Percentiles rank a stretch among this genome's conserved stretches.
Conservation (phyloP, 148 eudicot species). For the Nyssa sinensis region DNA sequence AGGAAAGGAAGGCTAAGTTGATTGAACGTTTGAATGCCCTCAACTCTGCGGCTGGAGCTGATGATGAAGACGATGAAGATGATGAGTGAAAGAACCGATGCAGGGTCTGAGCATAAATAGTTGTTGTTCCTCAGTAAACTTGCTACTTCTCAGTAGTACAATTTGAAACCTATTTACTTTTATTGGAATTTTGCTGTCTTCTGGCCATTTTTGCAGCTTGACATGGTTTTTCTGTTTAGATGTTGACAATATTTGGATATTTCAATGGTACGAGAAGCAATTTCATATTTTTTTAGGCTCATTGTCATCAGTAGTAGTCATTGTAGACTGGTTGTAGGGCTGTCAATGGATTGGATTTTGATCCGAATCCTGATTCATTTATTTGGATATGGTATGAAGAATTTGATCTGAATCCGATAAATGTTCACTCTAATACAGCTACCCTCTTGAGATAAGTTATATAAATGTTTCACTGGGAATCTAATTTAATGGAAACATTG, state of each 20-base stretch:
- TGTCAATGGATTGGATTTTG: not conserved
- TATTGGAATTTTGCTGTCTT: not conserved
- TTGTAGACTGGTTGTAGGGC: not conserved
- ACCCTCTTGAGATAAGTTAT: no score
- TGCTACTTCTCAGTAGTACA: not conserved
- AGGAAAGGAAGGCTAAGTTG: constrained; percentile 67
- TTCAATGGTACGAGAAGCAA: constrained; percentile 9
- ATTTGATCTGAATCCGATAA: no score
- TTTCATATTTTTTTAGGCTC: not conserved
- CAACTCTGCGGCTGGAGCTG: constrained; percentile 54
- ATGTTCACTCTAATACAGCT: not conserved
- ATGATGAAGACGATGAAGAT: constrained; percentile 53
- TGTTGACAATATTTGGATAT: not conserved
- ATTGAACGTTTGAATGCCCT: constrained; percentile 64
- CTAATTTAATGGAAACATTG: no score
- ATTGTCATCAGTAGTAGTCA: not conserved
- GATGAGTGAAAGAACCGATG: constrained; percentile 30
- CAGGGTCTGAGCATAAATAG: constrained; percentile 4
- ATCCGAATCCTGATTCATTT: no score
- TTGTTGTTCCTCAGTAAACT: constrained; percentile 4
- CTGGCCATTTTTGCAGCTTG: not conserved
- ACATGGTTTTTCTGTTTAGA: not conserved
- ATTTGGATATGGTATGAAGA: no score
- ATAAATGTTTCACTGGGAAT: no score
- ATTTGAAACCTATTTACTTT: constrained; percentile 8